These are phyloP conservation scores for Auxenochlorella pyrenoidosa DNA, from an alignment of 139 green algal species.

Conservation along the genomic window DNA sequence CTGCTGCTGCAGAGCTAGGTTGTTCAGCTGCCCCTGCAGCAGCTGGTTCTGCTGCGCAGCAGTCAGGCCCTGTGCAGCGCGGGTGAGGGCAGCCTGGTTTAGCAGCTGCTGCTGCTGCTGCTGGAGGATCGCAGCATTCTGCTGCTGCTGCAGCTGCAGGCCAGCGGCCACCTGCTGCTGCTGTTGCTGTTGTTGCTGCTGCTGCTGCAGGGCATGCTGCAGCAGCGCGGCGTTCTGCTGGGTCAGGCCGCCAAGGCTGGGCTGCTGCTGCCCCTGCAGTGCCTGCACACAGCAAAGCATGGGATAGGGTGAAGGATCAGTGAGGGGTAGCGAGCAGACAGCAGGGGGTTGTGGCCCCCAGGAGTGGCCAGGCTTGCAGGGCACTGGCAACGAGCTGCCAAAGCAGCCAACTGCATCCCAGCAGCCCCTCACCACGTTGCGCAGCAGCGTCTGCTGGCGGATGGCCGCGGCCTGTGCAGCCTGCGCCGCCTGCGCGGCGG, in stretches of 20 bases:
- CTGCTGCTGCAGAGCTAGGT: constrained; percentile 38
- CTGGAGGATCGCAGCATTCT: constrained; percentile 28
- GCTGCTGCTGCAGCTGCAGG: constrained; percentile 15
- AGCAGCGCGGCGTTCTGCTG: constrained; percentile 3
- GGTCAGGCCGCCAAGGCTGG: constrained; percentile 12
- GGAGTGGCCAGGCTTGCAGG: too few relatives aligned
- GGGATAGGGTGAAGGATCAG: neutral
- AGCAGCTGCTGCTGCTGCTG: constrained; percentile 28
- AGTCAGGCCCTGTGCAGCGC: constrained; percentile 3
- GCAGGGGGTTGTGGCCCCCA: too few relatives aligned
- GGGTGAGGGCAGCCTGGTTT: constrained; percentile 20
- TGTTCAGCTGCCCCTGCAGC: constrained; percentile 38
- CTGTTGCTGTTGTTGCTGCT: constrained; percentile 44
- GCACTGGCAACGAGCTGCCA: too few relatives aligned
- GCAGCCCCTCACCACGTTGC: constrained; percentile 6
- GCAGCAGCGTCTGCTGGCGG: constrained; percentile 33
- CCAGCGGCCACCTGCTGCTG: constrained; percentile 4
- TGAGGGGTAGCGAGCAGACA: too few relatives aligned
- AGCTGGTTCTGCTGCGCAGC: constrained; percentile 41
- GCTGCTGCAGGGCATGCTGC: constrained; percentile 32
- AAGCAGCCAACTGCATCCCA: too few relatives aligned
- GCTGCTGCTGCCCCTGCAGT: constrained; percentile 16
- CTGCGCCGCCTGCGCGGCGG: constrained; percentile 33
- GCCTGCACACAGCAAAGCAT: neutral
- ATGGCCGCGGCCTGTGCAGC: constrained; percentile 21